These are phyloP conservation scores for Vaccinium myrtillus DNA, from an alignment of 148 eudicot species.

Conservation along the genomic window DNA sequence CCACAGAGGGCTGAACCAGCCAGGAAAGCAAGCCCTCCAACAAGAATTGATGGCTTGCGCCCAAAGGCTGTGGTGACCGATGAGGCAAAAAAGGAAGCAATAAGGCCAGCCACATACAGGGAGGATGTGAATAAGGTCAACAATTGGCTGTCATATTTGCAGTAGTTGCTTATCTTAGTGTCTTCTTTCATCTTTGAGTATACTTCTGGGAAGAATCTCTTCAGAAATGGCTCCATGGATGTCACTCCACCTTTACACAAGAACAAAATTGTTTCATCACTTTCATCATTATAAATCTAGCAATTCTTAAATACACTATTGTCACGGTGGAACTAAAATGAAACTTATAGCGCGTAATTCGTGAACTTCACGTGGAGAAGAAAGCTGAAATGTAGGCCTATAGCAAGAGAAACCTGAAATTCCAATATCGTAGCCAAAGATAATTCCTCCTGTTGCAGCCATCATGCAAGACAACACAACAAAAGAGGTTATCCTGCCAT, in stretches of 20 bases:
- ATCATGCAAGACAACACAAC: conserved; percentile 33
- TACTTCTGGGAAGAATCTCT: conserved; percentile 9
- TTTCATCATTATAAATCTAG: neutral
- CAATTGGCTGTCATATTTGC: conserved; percentile 16
- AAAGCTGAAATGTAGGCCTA: neutral
- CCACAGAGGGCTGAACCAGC: conserved; percentile 1
- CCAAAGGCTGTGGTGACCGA: conserved; percentile 29
- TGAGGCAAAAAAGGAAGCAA: conserved; percentile 38
- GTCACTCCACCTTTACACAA: conserved; percentile 11
- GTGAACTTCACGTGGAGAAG: too few relatives aligned
- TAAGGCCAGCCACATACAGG: conserved; percentile 35
- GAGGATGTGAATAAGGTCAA: conserved; percentile 23
- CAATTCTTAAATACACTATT: neutral
- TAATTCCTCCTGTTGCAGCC: conserved; percentile 43
- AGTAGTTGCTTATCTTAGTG: conserved; percentile 14
- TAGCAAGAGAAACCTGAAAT: conserved; percentile 33
- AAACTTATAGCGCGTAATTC: too few relatives aligned
- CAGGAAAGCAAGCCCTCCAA: conserved; percentile 3
- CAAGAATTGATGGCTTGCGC: conserved; percentile 34
- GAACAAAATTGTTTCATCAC: neutral
- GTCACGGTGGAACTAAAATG: neutral
- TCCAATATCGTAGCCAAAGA: conserved; percentile 49
- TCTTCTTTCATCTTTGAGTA: conserved; percentile 10
- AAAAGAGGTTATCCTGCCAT: conserved; percentile 22
- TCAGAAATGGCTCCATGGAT: conserved; percentile 3